Conservation (phyloP, 805 yeast species). For the Cyberlindnera petersonii region DNA sequence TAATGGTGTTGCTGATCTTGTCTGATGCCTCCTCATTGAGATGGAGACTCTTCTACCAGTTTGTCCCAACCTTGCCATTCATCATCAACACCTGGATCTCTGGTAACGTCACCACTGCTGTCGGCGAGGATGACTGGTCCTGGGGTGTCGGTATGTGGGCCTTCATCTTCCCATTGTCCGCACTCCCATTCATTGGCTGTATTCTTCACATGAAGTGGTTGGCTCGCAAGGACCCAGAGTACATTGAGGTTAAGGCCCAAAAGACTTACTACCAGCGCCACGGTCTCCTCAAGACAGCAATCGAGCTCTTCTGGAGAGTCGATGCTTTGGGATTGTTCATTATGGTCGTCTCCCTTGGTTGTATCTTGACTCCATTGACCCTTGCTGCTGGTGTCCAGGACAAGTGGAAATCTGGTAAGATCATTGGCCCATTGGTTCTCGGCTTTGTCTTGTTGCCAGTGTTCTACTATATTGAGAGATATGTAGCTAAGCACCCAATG, state of each 20-base stretch:
- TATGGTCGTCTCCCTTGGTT: conserved; percentile 53
- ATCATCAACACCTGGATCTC: conserved; percentile 77
- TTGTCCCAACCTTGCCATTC: conserved; percentile 66
- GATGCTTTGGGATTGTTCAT: conserved; percentile 62
- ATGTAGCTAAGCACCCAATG: conserved; percentile 56
- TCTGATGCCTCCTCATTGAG: conserved; percentile 67
- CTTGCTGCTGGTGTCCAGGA: conserved; percentile 60
- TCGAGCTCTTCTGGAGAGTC: conserved; percentile 53
- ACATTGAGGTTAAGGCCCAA: conserved; percentile 39
- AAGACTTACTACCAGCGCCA: conserved; percentile 36
- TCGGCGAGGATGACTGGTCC: conserved; percentile 42
- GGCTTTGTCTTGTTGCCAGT: conserved; percentile 60
- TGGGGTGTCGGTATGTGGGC: conserved; percentile 86
- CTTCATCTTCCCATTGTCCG: conserved; percentile 61
- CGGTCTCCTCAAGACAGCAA: conserved; percentile 32
- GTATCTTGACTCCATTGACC: conserved; percentile 69
- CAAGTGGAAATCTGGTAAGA: conserved; percentile 56
- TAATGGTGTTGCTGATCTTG: conserved; percentile 52
- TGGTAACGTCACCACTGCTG: conserved; percentile 49
- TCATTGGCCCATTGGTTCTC: conserved; percentile 66
- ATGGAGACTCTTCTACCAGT: conserved; percentile 65
- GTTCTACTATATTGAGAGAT: conserved; percentile 57
- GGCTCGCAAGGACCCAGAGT: conserved; percentile 52
- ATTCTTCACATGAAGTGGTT: conserved; percentile 51
- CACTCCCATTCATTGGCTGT: conserved; percentile 55